phyloP scores from a whole-genome alignment of 1,284 basidiomycete species.

The Xerocomus tenax region DNA sequence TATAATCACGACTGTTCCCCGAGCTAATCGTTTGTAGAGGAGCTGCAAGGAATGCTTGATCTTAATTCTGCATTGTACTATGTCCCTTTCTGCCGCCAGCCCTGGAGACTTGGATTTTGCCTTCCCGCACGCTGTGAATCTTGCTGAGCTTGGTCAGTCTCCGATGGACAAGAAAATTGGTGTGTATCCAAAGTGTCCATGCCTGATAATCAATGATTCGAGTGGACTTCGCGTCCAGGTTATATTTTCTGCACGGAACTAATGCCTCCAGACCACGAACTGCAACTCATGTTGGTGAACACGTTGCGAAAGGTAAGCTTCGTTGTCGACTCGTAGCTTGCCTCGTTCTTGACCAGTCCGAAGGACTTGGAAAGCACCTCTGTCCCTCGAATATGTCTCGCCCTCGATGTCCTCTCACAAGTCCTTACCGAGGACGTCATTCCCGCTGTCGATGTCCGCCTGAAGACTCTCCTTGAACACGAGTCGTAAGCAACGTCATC shows the following conservation, averaged over 20 bases:
- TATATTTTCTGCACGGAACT: constrained; percentile 67
- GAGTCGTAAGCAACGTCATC: constrained; percentile 56
- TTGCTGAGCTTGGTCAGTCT: constrained; percentile 57
- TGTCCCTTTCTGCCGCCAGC: constrained; percentile 38
- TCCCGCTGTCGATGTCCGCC: constrained; percentile 60
- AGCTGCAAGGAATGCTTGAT: constrained; percentile 55
- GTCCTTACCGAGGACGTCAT: constrained; percentile 55
- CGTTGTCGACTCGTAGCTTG: not conserved
- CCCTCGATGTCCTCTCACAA: constrained; percentile 56
- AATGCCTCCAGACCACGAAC: constrained; percentile 58
- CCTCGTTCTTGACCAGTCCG: not conserved
- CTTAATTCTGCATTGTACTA: constrained; percentile 59
- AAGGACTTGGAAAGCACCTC: constrained; percentile 59
- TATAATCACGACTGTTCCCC: constrained; percentile 6
- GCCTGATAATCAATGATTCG: not conserved
- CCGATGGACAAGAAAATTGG: constrained; percentile 64
- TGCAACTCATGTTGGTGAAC: constrained; percentile 75
- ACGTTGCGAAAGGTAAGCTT: constrained; percentile 63
- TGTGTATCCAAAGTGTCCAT: constrained; percentile 23
- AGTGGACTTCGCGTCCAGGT: constrained; percentile 35
- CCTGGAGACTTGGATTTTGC: constrained; percentile 52
- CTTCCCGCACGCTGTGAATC: constrained; percentile 58
- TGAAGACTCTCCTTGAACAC: constrained; percentile 57
- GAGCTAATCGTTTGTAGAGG: constrained; percentile 34
- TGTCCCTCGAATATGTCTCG: constrained; percentile 54